Percentiles rank a stretch among this genome's conserved stretches.
Conservation (phyloP, 164 flowering plant species). For the Aristolochia contorta region DNA sequence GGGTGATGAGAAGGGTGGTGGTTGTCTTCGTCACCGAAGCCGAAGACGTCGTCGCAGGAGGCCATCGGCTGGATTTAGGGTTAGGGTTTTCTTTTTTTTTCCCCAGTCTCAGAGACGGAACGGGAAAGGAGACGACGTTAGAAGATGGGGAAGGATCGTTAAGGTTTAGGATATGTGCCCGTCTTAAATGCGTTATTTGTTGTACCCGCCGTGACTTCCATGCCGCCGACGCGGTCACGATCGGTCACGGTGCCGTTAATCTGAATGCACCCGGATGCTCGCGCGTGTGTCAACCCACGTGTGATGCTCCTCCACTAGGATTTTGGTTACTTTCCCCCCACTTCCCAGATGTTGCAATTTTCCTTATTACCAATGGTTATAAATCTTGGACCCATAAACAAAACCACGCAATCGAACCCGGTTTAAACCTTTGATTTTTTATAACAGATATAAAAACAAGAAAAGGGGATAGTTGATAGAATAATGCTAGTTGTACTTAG, state of each 20-base stretch:
- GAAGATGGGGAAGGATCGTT: slow-evolving; percentile 2
- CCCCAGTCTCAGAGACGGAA: slow-evolving; percentile 16
- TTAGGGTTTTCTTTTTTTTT: slow-evolving; percentile 1
- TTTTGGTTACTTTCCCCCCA: no score
- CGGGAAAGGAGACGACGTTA: slow-evolving; percentile 46
- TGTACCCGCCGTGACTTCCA: slow-evolving; percentile 16
- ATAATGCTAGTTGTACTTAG: no score
- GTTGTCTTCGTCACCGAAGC: slow-evolving; percentile 13
- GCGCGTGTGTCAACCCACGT: no score
- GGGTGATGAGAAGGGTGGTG: slow-evolving; percentile 10
- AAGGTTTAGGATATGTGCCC: slow-evolving; percentile 11
- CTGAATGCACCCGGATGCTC: background rate
- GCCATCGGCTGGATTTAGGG: slow-evolving; percentile 20
- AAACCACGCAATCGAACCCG: no score
- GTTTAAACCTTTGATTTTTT: no score
- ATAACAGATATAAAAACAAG: no score
- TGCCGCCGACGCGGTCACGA: slow-evolving; percentile 29
- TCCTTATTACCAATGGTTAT: no score
- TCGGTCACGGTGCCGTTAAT: slow-evolving; percentile 39
- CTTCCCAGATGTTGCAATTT: no score
- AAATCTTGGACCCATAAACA: no score
- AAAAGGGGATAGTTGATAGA: no score
- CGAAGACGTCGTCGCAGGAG: slow-evolving; percentile 33
- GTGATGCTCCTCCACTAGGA: no score
- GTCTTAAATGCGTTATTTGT: slow-evolving; percentile 24